phyloP scores from a whole-genome alignment of 768 basidiomycete genomes.

The Trametes gibbosa region DNA sequence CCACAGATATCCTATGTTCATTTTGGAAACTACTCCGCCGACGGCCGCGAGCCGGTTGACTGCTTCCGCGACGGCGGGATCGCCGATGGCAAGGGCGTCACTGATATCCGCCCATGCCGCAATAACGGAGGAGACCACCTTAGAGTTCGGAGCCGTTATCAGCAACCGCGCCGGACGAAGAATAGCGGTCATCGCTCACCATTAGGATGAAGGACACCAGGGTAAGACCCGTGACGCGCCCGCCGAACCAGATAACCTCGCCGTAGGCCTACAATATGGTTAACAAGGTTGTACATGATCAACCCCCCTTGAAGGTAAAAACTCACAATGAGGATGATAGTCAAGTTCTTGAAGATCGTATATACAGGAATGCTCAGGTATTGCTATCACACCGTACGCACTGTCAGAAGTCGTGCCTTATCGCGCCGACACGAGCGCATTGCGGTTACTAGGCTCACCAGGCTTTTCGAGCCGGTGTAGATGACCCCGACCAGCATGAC shows the following conservation, averaged over 20 bases:
- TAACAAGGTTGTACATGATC: background rate
- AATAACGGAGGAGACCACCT: slow-evolving; percentile 91
- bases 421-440: background rate
- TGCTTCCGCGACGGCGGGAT: slow-evolving; percentile 29
- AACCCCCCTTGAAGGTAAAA: slow-evolving; percentile 6
- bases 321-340: slow-evolving; percentile 95
- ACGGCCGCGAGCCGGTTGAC: slow-evolving; percentile 35
- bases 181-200: slow-evolving; percentile 43
- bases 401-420: background rate
- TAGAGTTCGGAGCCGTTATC: background rate
- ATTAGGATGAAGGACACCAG: slow-evolving; percentile 90
- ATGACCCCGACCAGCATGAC: slow-evolving; percentile 90
- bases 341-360: slow-evolving; percentile 99
- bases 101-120: slow-evolving; percentile 93
- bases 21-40: slow-evolving; percentile 43
- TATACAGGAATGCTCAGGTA: slow-evolving; percentile 95
- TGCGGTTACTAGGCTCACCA: slow-evolving; percentile 58
- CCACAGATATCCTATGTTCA: slow-evolving; percentile 92
- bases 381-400: slow-evolving; percentile 59
- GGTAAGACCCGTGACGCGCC: slow-evolving; percentile 81
- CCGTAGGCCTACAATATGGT: slow-evolving; percentile 77
- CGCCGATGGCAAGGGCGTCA: slow-evolving; percentile 38
- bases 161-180: background rate
- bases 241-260: slow-evolving; percentile 96
- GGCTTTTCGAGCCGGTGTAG: slow-evolving; percentile 95